Conservation (phyloP, 257 asterid genomes). For the Solanum megistacrolobum region DNA sequence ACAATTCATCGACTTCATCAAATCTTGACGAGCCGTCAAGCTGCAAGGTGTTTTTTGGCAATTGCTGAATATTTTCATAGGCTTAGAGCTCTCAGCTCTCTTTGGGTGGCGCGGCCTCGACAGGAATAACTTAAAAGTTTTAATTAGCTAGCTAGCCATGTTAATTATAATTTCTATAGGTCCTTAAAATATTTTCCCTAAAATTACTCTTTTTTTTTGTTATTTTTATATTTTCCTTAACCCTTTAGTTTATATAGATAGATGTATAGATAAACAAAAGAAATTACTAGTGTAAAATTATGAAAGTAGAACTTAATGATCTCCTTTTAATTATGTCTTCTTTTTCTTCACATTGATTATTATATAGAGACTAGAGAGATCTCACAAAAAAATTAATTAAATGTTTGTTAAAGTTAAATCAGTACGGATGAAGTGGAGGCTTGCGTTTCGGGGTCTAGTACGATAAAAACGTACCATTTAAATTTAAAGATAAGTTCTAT, state of each 20-base stretch:
- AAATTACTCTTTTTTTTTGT: background rate
- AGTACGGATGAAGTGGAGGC: background rate
- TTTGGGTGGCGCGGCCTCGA: slow-evolving; percentile 56
- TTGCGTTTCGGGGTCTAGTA: background rate
- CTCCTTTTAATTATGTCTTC: background rate
- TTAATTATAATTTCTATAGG: background rate
- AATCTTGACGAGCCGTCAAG: slow-evolving; percentile 50
- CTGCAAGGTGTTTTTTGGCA: slow-evolving; percentile 64
- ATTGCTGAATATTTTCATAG: slow-evolving; percentile 76
- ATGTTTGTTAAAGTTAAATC: background rate
- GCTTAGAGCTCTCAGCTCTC: slow-evolving; percentile 81
- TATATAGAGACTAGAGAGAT: background rate
- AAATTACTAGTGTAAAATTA: background rate
- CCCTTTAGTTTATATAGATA: background rate
- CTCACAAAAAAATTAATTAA: background rate
- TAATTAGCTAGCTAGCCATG: background rate
- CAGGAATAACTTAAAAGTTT: background rate
- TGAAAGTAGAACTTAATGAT: background rate
- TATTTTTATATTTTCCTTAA: background rate
- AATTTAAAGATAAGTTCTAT: background rate
- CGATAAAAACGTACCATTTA: background rate
- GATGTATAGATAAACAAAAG: background rate
- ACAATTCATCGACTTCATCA: slow-evolving; percentile 63
- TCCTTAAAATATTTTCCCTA: background rate
- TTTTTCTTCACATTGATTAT: background rate